A percentile compares a stretch with the other conserved stretches of the same genome.
phyloP scores from a whole-genome alignment of 1,284 basidiomycete species.

The Naganishia sp. region DNA sequence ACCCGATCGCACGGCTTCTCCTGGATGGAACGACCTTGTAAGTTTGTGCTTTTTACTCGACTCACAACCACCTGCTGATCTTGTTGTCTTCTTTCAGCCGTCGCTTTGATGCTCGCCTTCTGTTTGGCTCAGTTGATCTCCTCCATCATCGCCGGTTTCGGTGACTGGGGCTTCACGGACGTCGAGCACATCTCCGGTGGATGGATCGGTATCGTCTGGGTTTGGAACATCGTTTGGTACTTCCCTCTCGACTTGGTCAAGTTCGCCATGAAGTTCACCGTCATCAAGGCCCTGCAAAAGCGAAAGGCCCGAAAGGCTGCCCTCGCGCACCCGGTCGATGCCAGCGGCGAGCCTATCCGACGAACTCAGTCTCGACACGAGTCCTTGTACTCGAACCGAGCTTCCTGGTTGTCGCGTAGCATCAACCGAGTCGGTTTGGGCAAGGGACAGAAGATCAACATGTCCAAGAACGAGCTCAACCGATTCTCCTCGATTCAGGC shows the following conservation, averaged over 20 bases:
- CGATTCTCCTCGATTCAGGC: slow-evolving; percentile 55
- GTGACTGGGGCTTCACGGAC: slow-evolving; percentile 85
- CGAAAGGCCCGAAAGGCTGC: slow-evolving; percentile 63
- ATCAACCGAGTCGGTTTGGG: slow-evolving; percentile 45
- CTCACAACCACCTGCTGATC: background rate
- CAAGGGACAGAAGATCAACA: slow-evolving; percentile 52
- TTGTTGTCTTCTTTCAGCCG: slow-evolving; percentile 47
- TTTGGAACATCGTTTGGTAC: slow-evolving; percentile 96
- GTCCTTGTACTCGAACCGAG: slow-evolving; percentile 70
- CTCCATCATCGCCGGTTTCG: slow-evolving; percentile 91
- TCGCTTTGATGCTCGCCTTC: slow-evolving; percentile 86
- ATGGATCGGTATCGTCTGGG: slow-evolving; percentile 97
- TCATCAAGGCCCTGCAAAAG: slow-evolving; percentile 78
- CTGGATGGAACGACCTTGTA: slow-evolving; percentile 88
- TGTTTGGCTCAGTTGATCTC: slow-evolving; percentile 88
- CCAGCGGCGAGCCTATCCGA: slow-evolving; percentile 71
- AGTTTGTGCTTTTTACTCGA: background rate
- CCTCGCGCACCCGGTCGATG: slow-evolving; percentile 56
- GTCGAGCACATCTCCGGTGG: slow-evolving; percentile 77
- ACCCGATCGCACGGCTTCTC: slow-evolving; percentile 95
- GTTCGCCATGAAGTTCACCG: slow-evolving; percentile 89
- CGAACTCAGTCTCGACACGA: slow-evolving; percentile 90
- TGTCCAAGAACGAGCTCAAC: slow-evolving; percentile 56
- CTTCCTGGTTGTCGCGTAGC: slow-evolving; percentile 50
- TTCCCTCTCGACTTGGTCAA: slow-evolving; percentile 92